These are phyloP conservation scores for Tremella mesenterica DNA, from an alignment of 768 basidiomycete genomes.

Conservation along the genomic window DNA sequence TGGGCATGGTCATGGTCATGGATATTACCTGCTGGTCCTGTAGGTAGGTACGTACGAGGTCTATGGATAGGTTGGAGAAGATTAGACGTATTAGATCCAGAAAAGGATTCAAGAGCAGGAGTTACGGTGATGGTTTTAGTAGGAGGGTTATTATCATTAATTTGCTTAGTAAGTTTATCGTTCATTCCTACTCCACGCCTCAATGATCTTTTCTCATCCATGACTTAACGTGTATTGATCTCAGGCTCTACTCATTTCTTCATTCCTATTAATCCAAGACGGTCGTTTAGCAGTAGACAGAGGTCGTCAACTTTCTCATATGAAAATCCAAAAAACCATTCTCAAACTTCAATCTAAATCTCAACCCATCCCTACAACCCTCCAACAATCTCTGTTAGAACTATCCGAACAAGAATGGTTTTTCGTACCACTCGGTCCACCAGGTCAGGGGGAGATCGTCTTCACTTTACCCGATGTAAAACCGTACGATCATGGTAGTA, in stretches of 20 bases:
- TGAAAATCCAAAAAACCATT: too few species aligned
- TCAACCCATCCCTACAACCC: too few species aligned
- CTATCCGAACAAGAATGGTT: too few species aligned
- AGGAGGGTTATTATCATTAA: constrained; percentile 17
- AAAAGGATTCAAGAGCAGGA: constrained; percentile 9
- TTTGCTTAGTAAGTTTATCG: constrained; percentile 21
- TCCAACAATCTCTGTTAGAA: too few species aligned
- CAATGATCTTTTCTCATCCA: constrained; percentile 6
- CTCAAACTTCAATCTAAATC: too few species aligned
- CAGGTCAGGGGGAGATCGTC: constrained; percentile 13
- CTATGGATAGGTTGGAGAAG: constrained; percentile 28
- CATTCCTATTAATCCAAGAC: too few species aligned
- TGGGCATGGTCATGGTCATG: constrained; percentile 27
- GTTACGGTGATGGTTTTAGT: constrained; percentile 17
- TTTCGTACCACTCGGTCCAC: neutral
- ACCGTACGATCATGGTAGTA: constrained; percentile 28
- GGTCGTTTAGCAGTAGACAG: too few species aligned
- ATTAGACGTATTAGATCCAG: constrained; percentile 19
- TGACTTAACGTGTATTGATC: neutral
- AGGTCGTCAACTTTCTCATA: too few species aligned
- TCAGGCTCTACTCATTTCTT: too few species aligned
- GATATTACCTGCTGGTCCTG: constrained; percentile 31
- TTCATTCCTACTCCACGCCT: neutral
- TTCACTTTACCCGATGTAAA: constrained; percentile 10
- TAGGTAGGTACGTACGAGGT: constrained; percentile 26